These are phyloP conservation scores for Aspergillus kassunensis DNA, from an alignment of 495 filamentous ascomycete species.

Conservation along the genomic window DNA sequence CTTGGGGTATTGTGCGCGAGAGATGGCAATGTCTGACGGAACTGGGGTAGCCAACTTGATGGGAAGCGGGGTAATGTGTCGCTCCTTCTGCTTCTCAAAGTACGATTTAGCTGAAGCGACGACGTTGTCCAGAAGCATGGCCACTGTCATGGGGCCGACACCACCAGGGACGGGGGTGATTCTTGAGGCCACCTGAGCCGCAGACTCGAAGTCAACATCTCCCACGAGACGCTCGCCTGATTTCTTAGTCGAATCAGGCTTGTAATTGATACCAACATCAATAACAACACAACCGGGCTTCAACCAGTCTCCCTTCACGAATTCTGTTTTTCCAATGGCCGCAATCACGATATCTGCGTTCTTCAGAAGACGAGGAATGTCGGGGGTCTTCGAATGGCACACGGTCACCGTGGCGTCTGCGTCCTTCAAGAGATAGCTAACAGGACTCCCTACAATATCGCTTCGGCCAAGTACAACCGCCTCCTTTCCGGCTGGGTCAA, in stretches of 20 bases:
- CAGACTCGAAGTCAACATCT: constrained; percentile 89
- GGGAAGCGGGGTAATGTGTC: constrained; percentile 73
- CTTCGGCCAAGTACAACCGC: constrained; percentile 93
- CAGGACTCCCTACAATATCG: constrained; percentile 95
- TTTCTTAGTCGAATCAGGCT: constrained; percentile 90
- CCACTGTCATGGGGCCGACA: constrained; percentile 97
- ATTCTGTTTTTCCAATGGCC: constrained; percentile 82
- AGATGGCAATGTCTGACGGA: constrained; percentile 91
- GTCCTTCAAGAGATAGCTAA: constrained; percentile 91
- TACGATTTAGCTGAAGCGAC: constrained; percentile 75
- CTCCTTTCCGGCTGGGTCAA: constrained; percentile 82
- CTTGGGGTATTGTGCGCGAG: constrained; percentile 84
- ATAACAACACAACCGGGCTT: constrained; percentile 93
- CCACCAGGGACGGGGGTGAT: constrained; percentile 97
- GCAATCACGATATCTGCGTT: constrained; percentile 85
- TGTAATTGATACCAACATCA: constrained; percentile 96
- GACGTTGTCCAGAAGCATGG: constrained; percentile 93
- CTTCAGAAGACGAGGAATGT: constrained; percentile 70
- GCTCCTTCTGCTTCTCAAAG: constrained; percentile 74
- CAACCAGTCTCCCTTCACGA: constrained; percentile 91
- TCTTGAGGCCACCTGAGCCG: constrained; percentile 80
- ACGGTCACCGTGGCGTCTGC: constrained; percentile 95
- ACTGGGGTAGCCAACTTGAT: constrained; percentile 71
- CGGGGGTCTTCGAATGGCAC: constrained; percentile 83
- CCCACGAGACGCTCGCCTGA: constrained; percentile 91